Conservation (phyloP, 164 flowering plant species). For the Stephania yunnanensis region DNA sequence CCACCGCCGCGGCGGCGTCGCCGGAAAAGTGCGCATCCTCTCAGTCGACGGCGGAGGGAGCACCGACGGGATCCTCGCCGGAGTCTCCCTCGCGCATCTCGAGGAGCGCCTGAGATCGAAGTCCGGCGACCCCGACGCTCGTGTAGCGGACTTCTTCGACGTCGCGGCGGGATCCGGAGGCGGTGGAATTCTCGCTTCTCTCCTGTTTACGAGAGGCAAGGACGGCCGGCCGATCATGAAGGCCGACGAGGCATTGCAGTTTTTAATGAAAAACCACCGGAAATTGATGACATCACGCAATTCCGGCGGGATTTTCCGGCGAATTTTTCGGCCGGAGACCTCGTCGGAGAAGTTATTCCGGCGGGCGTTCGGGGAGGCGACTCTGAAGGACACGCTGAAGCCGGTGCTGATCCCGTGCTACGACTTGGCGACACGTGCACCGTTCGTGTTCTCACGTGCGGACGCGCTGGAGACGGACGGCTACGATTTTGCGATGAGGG, state of each 20-base stretch:
- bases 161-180: slow-evolving; percentile 61
- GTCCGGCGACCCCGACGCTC: slow-evolving; percentile 41
- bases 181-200: slow-evolving; percentile 54
- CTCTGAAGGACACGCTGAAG: slow-evolving; percentile 53
- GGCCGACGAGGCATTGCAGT: slow-evolving; percentile 39
- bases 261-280: slow-evolving; percentile 30
- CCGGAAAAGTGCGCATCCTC: slow-evolving; percentile 50
- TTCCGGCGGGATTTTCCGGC: slow-evolving; percentile 22
- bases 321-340: slow-evolving; percentile 22
- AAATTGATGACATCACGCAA: slow-evolving; percentile 12
- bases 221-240: slow-evolving; percentile 35
- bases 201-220: slow-evolving; percentile 46
- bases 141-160: slow-evolving; percentile 54
- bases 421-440: slow-evolving; percentile 45
- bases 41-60: slow-evolving; percentile 49
- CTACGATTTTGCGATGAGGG: slow-evolving; percentile 52
- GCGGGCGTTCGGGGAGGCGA: slow-evolving; percentile 34
- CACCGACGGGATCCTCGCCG: slow-evolving; percentile 55
- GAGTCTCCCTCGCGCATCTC: slow-evolving; percentile 38
- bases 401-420: slow-evolving; percentile 58
- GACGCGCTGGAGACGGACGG: slow-evolving; percentile 62
- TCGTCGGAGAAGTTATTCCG: slow-evolving; percentile 23
- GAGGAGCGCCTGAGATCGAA: slow-evolving; percentile 32
- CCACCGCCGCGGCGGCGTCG: neutral
- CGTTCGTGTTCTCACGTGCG: slow-evolving; percentile 64